Percentiles rank a stretch among this genome's conserved stretches.
These are phyloP conservation scores for Colletotrichum sp. DNA, from an alignment of 2,329 filamentous ascomycete species.

Conservation along the genomic window DNA sequence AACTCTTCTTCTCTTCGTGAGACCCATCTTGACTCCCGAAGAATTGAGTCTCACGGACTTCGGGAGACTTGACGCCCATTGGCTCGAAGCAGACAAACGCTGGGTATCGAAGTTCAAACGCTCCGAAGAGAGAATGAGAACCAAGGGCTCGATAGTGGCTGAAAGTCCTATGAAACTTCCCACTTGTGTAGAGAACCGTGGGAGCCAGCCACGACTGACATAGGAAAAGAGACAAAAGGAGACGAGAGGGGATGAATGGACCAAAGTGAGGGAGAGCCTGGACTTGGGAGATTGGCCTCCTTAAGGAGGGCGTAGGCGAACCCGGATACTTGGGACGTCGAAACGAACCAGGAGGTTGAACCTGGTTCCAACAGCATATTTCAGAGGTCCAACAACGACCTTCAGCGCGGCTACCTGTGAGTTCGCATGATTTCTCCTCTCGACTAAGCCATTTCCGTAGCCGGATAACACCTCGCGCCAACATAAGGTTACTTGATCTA, in stretches of 20 bases:
- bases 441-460: background rate
- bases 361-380: slow-evolving; percentile 4
- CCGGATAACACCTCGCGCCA: slow-evolving; percentile 9
- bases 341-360: background rate
- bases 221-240: background rate
- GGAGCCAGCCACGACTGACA: background rate
- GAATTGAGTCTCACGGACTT: background rate
- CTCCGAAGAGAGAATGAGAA: too few species aligned
- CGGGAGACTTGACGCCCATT: background rate
- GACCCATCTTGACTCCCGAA: background rate
- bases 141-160: too few species aligned
- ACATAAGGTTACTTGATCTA: background rate
- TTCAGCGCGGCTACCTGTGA: slow-evolving; percentile 11
- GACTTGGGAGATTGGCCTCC: background rate
- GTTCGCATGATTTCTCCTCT: background rate
- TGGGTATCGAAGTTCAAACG: too few species aligned
- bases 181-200: too few species aligned
- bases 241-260: background rate
- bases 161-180: too few species aligned
- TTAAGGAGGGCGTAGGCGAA: background rate
- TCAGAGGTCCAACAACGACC: background rate
- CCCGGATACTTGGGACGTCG: background rate
- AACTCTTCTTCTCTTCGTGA: too few species aligned
- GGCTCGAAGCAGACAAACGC: too few species aligned
- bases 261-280: too few species aligned